Evolutionary conservation across 2,329 filamentous ascomycete genomes (phyloP), one percentile per base, ranked within the genome.

Genomic region (Exophiala calicioides): DNA sequence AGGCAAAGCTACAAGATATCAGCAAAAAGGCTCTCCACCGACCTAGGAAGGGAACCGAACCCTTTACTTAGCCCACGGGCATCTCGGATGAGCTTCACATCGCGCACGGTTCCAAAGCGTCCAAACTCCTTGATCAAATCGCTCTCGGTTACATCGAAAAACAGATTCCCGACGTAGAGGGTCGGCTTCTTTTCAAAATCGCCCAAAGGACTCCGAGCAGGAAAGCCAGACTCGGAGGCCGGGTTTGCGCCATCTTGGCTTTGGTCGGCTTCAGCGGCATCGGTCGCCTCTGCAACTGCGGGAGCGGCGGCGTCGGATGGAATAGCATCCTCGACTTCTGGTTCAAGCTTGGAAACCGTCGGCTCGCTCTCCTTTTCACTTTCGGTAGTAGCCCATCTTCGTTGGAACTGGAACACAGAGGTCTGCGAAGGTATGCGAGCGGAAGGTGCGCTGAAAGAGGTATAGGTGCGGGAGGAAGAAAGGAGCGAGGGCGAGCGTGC

Each of bases 141-240:
- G 21, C 78, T 74, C 4, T 78, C 74, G 4, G 76, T 81, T 45
- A 85, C 76, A 61, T 88, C 83, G 62, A 81, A 88, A 64, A 81
- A 82, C 34, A 88, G 68, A 65, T 88, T 88, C 50, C 82, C 83
- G 53, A 88, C 62, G 59, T 84, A 88, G 47, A 88, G 58, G 5
- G 71, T 77, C 52, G 68, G 66, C 38, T 69, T 70, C 13, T 68
- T 68, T n/a, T 56, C 43, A 23, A 50, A 34, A n/a, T n/a, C n/a
- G n/a, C n/a, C n/a, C n/a, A n/a, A n/a, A n/a, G n/a, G n/a, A n/a
- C n/a, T n/a, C n/a, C n/a, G n/a, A n/a, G n/a, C n/a, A n/a, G n/a
- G n/a, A n/a, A n/a, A n/a, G n/a, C n/a, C n/a, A n/a, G n/a, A n/a
- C n/a, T n/a, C n/a, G n/a, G n/a, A n/a, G n/a, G n/a, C n/a, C n/a